Conservation (phyloP, 1,284 basidiomycete genomes). For the Prillingera fragicola region DNA sequence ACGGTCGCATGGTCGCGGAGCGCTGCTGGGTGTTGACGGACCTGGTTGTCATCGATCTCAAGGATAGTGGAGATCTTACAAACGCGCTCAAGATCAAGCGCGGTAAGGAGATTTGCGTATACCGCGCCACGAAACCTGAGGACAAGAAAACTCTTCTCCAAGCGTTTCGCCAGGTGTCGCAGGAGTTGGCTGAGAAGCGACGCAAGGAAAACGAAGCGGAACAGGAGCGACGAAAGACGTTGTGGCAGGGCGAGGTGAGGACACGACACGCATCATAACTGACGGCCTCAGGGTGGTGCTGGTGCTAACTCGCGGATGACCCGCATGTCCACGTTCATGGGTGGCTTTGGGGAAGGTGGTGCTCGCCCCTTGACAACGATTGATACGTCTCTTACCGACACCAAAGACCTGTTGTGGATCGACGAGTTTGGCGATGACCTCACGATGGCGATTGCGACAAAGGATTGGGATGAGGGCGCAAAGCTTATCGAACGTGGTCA, state of each 20-base stretch:
- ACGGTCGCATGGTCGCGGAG: slow-evolving; percentile 73
- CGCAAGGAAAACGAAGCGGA: slow-evolving; percentile 88
- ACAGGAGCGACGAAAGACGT: slow-evolving; percentile 74
- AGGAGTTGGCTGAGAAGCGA: slow-evolving; percentile 79
- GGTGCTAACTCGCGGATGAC: slow-evolving; percentile 10
- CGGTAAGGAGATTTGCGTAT: slow-evolving; percentile 89
- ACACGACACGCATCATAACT: no score
- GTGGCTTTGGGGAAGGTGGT: no score
- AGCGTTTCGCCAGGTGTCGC: slow-evolving; percentile 84
- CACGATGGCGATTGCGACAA: slow-evolving; percentile 81
- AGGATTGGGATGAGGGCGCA: slow-evolving; percentile 83
- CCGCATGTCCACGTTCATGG: slow-evolving; percentile 18
- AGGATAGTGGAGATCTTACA: slow-evolving; percentile 85
- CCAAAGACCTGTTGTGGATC: slow-evolving; percentile 72
- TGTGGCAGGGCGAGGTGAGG: slow-evolving; percentile 66
- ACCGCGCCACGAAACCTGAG: slow-evolving; percentile 69
- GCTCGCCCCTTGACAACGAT: slow-evolving; percentile 61
- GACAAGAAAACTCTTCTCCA: slow-evolving; percentile 82
- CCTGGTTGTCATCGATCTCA: slow-evolving; percentile 89
- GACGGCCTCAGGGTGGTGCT: no score
- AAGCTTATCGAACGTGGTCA: slow-evolving; percentile 80
- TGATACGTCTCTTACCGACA: slow-evolving; percentile 56
- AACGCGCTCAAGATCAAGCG: slow-evolving; percentile 95
- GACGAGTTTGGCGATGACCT: slow-evolving; percentile 87
- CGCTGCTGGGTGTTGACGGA: slow-evolving; percentile 86